These are phyloP conservation scores for Samsoniella hepiali DNA, from an alignment of 2,329 filamentous ascomycete species.

Conservation along the genomic window DNA sequence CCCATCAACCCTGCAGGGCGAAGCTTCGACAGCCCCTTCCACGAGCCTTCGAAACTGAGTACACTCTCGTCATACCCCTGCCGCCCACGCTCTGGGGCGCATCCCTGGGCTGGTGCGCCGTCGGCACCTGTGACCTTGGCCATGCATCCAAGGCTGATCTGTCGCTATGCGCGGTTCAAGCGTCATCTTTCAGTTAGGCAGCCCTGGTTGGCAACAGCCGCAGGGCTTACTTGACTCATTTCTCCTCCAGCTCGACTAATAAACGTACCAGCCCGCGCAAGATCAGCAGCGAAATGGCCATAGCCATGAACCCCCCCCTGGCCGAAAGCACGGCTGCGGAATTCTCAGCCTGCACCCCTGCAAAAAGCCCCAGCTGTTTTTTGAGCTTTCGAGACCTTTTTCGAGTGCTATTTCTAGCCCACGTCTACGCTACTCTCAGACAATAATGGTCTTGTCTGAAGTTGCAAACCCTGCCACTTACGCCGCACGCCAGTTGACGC, in stretches of 20 bases:
- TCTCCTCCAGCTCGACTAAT: neutral
- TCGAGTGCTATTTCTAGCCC: neutral
- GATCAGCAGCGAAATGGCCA: constrained; percentile 1
- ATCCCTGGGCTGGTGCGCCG: neutral
- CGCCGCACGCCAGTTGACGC: neutral
- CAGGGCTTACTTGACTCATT: neutral
- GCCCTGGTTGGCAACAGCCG: neutral
- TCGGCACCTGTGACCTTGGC: neutral
- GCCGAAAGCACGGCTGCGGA: neutral
- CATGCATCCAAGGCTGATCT: neutral
- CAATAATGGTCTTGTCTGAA: neutral
- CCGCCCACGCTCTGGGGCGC: neutral
- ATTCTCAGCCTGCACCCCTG: constrained; percentile 8
- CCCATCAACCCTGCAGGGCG: constrained; percentile 8
- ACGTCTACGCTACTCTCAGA: neutral
- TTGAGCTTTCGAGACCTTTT: constrained; percentile 4
- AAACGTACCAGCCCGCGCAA: neutral
- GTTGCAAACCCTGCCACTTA: neutral
- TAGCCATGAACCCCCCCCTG: neutral
- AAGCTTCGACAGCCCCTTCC: constrained; percentile 14
- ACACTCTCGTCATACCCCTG: constrained; percentile 1
- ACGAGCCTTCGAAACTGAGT: constrained; percentile 5
- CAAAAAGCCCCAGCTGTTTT: neutral
- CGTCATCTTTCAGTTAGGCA: neutral
- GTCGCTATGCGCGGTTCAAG: constrained; percentile 7